phyloP scores from a whole-genome alignment of 2,329 filamentous ascomycete species.

The Ceratocystis ficicola region DNA sequence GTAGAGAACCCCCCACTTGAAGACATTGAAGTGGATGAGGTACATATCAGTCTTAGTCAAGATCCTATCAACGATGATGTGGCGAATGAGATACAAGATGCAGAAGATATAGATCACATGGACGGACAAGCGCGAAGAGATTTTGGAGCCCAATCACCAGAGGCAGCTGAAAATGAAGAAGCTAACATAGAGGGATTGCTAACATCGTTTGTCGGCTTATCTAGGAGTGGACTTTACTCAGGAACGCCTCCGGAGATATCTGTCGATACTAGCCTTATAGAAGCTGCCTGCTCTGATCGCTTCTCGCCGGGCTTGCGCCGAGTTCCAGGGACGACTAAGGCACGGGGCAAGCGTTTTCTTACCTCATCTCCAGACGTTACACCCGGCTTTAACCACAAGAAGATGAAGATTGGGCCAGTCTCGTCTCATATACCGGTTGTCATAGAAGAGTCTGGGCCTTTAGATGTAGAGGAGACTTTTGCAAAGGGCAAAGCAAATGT shows the following conservation, averaged over 20 bases:
- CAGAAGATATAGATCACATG: background rate
- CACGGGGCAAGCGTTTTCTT: conserved; percentile 18
- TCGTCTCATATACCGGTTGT: background rate
- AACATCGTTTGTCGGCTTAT: conserved; percentile 30
- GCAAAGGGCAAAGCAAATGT: background rate
- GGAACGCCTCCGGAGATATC: conserved; percentile 31
- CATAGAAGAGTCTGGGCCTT: background rate
- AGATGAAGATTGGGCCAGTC: background rate
- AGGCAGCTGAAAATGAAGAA: background rate
- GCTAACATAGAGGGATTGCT: conserved; percentile 9
- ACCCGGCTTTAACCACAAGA: background rate
- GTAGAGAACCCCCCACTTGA: conserved; percentile 28
- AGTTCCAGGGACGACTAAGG: conserved; percentile 26
- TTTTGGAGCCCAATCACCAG: background rate
- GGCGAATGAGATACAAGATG: background rate
- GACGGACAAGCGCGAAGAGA: background rate
- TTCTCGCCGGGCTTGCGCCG: conserved; percentile 23
- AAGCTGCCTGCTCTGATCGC: conserved; percentile 33
- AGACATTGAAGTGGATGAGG: conserved; percentile 54
- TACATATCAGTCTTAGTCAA: conserved; percentile 32
- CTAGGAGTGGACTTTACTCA: conserved; percentile 34
- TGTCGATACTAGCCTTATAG: conserved; percentile 31
- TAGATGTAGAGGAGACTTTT: background rate
- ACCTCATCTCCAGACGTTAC: conserved; percentile 1
- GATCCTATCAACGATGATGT: background rate